These are phyloP conservation scores for Ilyonectria destructans DNA, from an alignment of 2,329 filamentous ascomycete genomes.

Conservation along the genomic window DNA sequence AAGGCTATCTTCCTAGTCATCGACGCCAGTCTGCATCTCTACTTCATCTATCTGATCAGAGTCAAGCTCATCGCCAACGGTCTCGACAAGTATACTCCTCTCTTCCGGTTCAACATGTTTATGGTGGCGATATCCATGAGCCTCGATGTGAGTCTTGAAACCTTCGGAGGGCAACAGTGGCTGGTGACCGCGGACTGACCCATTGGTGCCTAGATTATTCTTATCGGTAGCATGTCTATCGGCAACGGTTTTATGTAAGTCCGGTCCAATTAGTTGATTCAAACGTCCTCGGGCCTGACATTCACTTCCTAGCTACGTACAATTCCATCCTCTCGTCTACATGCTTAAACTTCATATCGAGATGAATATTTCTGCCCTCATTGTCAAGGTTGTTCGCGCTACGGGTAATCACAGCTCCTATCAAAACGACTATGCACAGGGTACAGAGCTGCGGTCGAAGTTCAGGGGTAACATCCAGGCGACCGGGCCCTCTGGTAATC, in stretches of 20 bases:
- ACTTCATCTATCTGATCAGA: slow-evolving; percentile 72
- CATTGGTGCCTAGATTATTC: no score
- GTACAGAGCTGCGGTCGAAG: slow-evolving; percentile 39
- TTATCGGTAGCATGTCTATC: slow-evolving; percentile 41
- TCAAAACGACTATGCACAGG: slow-evolving; percentile 7
- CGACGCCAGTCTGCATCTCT: slow-evolving; percentile 65
- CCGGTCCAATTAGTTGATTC: background rate
- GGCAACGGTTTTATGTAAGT: slow-evolving; percentile 46
- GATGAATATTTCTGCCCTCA: slow-evolving; percentile 27
- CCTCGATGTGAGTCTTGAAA: no score
- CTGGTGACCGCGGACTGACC: no score
- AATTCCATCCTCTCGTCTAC: slow-evolving; percentile 44
- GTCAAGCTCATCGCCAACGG: slow-evolving; percentile 81
- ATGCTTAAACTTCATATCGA: slow-evolving; percentile 22
- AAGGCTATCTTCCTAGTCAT: slow-evolving; percentile 29
- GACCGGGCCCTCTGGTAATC: no score
- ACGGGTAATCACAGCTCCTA: slow-evolving; percentile 40
- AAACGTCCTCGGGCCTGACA: background rate
- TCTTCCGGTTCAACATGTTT: no score
- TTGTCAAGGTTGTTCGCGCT: slow-evolving; percentile 40
- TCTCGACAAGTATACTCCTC: slow-evolving; percentile 56
- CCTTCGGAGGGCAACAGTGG: no score
- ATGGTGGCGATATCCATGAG: no score
- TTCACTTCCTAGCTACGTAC: slow-evolving; percentile 34
- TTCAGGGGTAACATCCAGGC: slow-evolving; percentile 2